Evolutionary conservation across 768 basidiomycete species (phyloP).

Genomic region (Suillus variegatus): DNA sequence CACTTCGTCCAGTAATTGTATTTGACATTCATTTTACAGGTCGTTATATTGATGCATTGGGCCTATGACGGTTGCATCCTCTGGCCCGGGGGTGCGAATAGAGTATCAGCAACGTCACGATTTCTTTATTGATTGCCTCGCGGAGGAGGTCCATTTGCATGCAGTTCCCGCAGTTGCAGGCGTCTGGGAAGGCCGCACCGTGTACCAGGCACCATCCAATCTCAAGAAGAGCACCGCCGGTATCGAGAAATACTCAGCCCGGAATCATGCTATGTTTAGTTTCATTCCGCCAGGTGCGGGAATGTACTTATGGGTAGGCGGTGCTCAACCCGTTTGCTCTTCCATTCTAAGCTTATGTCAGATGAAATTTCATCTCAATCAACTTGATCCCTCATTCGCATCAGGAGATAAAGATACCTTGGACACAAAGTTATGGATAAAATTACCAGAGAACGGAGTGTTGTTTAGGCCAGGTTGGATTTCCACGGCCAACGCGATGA

Average conservation of each 20-base stretch:
- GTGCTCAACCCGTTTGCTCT: conserved; percentile 16
- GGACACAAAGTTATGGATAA: conserved; percentile 61
- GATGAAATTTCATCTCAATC: conserved; percentile 64
- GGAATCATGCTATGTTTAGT: conserved; percentile 47
- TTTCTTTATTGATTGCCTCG: conserved; percentile 62
- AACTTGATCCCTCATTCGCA: conserved; percentile 45
- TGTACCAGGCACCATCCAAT: conserved; percentile 48
- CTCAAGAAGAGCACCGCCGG: conserved; percentile 16
- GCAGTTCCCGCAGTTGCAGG: conserved; percentile 29
- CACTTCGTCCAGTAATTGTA: conserved; percentile 1
- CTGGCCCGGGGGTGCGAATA: conserved; percentile 69
- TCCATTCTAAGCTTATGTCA: conserved; percentile 23
- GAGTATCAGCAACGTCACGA: conserved; percentile 63
- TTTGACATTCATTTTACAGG: conserved; percentile 25
- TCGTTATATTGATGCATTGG: conserved; percentile 68
- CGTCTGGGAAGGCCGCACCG: conserved; percentile 39
- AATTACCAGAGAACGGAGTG: conserved; percentile 61
- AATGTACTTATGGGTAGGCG: conserved; percentile 74
- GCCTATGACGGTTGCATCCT: conserved; percentile 69
- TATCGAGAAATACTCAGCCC: conserved; percentile 41
- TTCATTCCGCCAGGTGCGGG: conserved; percentile 80
- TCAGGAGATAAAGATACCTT: conserved; percentile 41
- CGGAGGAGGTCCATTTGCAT: conserved; percentile 62
- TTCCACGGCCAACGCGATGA: conserved; percentile 23
- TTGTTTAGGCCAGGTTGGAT: conserved; percentile 61